Evolutionary conservation across 345 rosid species (phyloP).

Genomic region (Cochlearia excelsa): DNA sequence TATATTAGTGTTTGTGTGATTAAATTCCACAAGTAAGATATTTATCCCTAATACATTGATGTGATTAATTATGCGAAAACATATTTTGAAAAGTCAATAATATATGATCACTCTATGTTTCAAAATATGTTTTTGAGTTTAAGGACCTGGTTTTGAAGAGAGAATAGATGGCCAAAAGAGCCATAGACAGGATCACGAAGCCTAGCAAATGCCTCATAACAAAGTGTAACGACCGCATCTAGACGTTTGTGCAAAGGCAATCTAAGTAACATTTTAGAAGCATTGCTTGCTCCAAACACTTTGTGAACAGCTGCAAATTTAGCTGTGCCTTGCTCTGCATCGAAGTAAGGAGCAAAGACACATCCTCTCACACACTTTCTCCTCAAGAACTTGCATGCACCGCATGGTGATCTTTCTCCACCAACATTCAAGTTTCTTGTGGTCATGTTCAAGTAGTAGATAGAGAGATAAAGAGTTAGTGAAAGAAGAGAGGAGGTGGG

Average conservation of each 20-base stretch:
- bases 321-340: conserved; percentile 75
- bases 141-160: conserved; percentile 81
- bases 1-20: too few relatives aligned
- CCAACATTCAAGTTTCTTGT: conserved; percentile 33
- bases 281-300: conserved; percentile 91
- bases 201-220: conserved; percentile 82
- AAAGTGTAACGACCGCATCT: conserved; percentile 77
- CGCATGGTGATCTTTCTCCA: conserved; percentile 69
- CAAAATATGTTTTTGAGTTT: background rate
- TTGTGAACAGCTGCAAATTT: conserved; percentile 88
- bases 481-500: background rate
- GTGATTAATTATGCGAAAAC: too few relatives aligned
- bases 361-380: conserved; percentile 78
- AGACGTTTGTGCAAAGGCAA: conserved; percentile 61
- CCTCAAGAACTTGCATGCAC: conserved; percentile 87
- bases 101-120: background rate
- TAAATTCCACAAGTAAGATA: too few relatives aligned
- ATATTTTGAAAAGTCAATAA: background rate
- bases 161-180: conserved; percentile 65
- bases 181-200: conserved; percentile 84
- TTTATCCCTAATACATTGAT: too few relatives aligned
- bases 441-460: conserved; percentile 29
- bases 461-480: background rate
- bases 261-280: conserved; percentile 65
- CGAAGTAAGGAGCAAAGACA: conserved; percentile 84